phyloP scores from a whole-genome alignment of 495 filamentous ascomycete genomes.

The Aspergillus panamensis region DNA sequence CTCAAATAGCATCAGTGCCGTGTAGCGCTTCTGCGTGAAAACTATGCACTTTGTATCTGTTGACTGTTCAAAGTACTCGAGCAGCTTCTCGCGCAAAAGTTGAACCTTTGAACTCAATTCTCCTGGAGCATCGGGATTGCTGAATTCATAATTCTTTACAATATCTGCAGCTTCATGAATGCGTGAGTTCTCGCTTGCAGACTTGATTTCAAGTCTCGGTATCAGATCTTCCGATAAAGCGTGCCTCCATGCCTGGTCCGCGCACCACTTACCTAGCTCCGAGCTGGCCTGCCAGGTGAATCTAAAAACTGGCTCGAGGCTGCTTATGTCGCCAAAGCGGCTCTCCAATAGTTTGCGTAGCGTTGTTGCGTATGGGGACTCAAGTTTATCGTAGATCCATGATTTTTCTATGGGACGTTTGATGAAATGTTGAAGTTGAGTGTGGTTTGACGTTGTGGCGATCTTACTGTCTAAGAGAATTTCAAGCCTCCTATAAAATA shows the following conservation, averaged over 20 bases:
- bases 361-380: conserved; percentile 55
- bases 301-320: conserved; percentile 57
- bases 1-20: conserved; percentile 66
- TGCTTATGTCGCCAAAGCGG: conserved; percentile 52
- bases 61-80: conserved; percentile 51
- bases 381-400: conserved; percentile 53
- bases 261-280: conserved; percentile 79
- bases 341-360: conserved; percentile 57
- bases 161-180: conserved; percentile 59
- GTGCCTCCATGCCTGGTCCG: conserved; percentile 76
- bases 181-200: conserved; percentile 38
- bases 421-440: conserved; percentile 56
- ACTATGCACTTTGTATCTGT: conserved; percentile 75
- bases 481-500: conserved; percentile 61
- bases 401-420: conserved; percentile 58
- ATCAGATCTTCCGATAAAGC: conserved; percentile 64
- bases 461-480: conserved; percentile 74
- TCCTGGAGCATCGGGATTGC: conserved; percentile 35
- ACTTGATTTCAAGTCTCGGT: conserved; percentile 56
- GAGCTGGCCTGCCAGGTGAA: conserved; percentile 56
- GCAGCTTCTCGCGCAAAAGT: conserved; percentile 55
- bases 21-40: conserved; percentile 76
- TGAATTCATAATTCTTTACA: conserved; percentile 49
- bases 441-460: conserved; percentile 69
- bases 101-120: conserved; percentile 71